These are phyloP conservation scores for Aspergillus pseudonomiae DNA, from an alignment of 2,329 filamentous ascomycete genomes.

Conservation along the genomic window DNA sequence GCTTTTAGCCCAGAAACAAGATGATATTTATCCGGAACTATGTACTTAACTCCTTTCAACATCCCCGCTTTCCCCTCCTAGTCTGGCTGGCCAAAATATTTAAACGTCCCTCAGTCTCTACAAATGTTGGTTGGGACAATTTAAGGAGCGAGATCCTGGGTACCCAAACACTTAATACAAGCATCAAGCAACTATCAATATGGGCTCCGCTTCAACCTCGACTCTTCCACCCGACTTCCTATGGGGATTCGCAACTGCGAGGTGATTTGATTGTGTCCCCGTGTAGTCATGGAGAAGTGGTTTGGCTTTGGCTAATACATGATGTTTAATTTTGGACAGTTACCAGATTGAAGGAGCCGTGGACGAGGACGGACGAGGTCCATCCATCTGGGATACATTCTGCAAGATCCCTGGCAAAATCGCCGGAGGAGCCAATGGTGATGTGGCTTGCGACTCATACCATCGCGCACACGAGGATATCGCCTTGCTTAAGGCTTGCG, in stretches of 20 bases:
- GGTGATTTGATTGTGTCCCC: constrained; percentile 47
- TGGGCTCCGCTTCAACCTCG: constrained; percentile 32
- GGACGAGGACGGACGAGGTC: constrained; percentile 74
- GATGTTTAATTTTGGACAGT: constrained; percentile 50
- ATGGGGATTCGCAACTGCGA: constrained; percentile 80
- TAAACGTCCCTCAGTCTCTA: constrained; percentile 23
- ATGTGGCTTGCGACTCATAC: constrained; percentile 84
- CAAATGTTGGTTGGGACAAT: neutral
- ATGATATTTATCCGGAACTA: neutral
- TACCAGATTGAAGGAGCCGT: constrained; percentile 85
- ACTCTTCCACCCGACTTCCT: constrained; percentile 68
- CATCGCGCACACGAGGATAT: constrained; percentile 78
- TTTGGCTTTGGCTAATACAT: neutral
- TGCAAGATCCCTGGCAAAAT: constrained; percentile 80
- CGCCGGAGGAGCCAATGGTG: constrained; percentile 73
- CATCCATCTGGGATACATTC: constrained; percentile 91
- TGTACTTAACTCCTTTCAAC: no score
- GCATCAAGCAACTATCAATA: constrained; percentile 9
- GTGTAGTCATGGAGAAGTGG: neutral
- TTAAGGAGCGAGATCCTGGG: neutral
- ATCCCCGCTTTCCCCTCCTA: constrained; percentile 15
- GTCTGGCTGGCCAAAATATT: neutral
- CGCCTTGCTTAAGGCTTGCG: constrained; percentile 71
- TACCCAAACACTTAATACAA: neutral
- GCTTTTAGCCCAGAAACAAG: constrained; percentile 12